A percentile compares a stretch with the other conserved stretches of the same genome.
Evolutionary conservation across 208 protist species (phyloP).

Genomic region (Leishmania braziliensis): DNA sequence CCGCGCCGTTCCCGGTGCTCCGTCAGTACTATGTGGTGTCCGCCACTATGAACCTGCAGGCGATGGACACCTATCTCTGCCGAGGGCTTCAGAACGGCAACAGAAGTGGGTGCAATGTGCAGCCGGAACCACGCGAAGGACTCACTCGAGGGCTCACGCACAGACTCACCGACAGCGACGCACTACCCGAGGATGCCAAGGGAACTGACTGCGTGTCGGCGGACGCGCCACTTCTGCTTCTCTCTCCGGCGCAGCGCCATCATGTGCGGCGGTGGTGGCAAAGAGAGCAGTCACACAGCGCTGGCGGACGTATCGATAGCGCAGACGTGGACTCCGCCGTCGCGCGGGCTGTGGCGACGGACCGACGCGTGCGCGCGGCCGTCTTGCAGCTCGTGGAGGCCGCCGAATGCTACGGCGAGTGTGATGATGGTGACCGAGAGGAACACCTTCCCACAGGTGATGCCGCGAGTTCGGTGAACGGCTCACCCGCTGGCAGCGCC

Average conservation of each 20-base stretch:
- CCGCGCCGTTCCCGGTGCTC: constrained; percentile 5
- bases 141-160: not conserved
- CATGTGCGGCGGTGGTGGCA: constrained; percentile 28
- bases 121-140: not conserved
- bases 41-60: constrained; percentile 53
- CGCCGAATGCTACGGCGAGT: constrained; percentile 7
- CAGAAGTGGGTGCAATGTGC: not conserved
- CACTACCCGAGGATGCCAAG: not conserved
- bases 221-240: constrained; percentile 12
- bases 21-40: constrained; percentile 80
- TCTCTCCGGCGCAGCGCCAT: constrained; percentile 17
- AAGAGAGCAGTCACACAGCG: not conserved
- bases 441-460: not conserved
- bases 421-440: not conserved
- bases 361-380: constrained; percentile 5
- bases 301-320: not conserved
- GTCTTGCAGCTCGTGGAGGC: constrained; percentile 22
- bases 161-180: not conserved
- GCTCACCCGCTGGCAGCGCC: not conserved
- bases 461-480: not conserved
- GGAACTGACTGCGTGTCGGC: not conserved
- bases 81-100: not conserved
- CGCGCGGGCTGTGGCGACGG: not conserved
- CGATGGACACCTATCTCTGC: constrained; percentile 53
- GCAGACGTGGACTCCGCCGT: constrained; percentile 6